Evolutionary conservation across 176 grass and related monocot genomes (phyloP).

Genomic region (Phragmites australis): DNA sequence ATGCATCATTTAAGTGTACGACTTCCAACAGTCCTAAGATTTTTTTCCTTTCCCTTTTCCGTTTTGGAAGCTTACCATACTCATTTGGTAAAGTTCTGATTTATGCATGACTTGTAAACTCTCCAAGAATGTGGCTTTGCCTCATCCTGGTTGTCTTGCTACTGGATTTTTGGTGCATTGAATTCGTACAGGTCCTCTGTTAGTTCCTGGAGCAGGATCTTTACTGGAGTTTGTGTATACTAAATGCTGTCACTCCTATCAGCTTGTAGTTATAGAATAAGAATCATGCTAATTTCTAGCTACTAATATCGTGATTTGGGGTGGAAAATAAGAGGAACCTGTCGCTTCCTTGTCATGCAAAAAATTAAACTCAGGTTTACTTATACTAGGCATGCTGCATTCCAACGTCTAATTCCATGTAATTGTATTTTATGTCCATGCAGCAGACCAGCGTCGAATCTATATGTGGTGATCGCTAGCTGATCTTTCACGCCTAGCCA

Average conservation of each 20-base stretch:
- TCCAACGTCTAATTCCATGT: neutral
- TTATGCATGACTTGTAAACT: neutral
- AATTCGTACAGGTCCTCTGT: neutral
- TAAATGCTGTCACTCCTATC: neutral
- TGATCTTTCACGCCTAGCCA: slow-evolving; percentile 1
- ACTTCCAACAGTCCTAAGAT: neutral
- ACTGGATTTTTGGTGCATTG: neutral
- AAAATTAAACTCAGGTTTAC: neutral
- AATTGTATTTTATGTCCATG: neutral
- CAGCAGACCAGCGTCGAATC: neutral
- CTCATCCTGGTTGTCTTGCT: neutral
- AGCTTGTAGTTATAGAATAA: slow-evolving; percentile 6
- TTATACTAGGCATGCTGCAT: neutral
- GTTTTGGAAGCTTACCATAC: neutral
- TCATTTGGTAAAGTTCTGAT: neutral
- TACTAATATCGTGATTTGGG: neutral
- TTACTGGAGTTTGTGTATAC: neutral
- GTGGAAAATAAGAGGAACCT: too few relatives aligned
- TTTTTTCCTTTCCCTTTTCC: neutral
- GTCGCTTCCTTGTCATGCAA: too few relatives aligned
- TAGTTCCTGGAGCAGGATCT: neutral
- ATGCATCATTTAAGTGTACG: neutral
- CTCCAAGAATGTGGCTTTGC: neutral
- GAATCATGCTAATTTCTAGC: neutral
- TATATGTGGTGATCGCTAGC: neutral